Evolutionary conservation across 768 basidiomycete species (phyloP), one percentile per base, ranked within the genome.

Genomic region (Auriscalpium orientale): DNA sequence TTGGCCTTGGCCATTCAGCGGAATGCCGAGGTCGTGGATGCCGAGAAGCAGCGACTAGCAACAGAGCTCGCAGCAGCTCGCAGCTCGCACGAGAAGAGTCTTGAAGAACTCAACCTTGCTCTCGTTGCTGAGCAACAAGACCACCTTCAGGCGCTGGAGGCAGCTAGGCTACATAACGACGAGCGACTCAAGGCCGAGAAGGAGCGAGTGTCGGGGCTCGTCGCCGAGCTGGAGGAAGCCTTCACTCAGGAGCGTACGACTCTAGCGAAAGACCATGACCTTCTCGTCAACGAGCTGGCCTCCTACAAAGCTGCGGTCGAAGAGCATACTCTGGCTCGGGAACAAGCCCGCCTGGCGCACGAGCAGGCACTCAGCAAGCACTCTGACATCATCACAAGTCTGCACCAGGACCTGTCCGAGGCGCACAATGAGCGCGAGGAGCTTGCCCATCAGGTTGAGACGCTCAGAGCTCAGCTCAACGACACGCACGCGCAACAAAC

Each of bases 381-480:
- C 65, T 62, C 72, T 2, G 64, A 66, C 16, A 64, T 68, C 22
- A 76, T 89, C 56, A 66, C 66, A 38, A 67, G 68, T 10, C 67
- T 85, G 63, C 76, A 87, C 60, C 66, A 76, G 55, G 76, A 83
- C 53, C 68, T 91, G 4, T 62, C 71, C 9, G 65, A 62, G 13
- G 65, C 67, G 20, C 72, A 71, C 46, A 68, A 66, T 21, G 72
- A 79, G 55, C 76, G 75, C 16, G 72, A 70, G 28, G 63, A 78
- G 53, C 76, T 85, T 49, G 66, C 68, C 13, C 53, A 65, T 33
- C 71, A 76, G 53, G 58, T 77, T 46, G 77, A 74, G 34, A 70
- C 71, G 60, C 75, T 88, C 50, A 78, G 78, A 55, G 75, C 71
- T 12, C 85, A 89, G 64, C 74, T 91, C 9, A 76, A 81, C 49